Evolutionary conservation across 2,329 filamentous ascomycete genomes (phyloP).

Genomic region (Claviceps maximensis): DNA sequence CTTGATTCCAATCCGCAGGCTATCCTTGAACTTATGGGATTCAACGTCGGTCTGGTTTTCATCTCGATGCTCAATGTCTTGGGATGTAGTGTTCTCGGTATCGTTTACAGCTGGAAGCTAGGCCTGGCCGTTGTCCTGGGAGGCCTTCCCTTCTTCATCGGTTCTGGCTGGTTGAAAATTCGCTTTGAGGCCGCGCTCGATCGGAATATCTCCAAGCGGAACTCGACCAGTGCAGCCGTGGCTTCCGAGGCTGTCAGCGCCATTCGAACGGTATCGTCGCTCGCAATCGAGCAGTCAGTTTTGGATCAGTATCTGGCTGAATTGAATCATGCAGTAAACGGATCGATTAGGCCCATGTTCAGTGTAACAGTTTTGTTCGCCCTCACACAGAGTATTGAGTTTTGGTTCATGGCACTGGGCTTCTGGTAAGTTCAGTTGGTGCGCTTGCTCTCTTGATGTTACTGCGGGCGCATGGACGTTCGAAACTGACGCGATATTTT

Average conservation of each 20-base stretch:
- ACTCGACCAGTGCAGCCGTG: conserved; percentile 25
- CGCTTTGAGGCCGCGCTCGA: conserved; percentile 28
- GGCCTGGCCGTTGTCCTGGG: conserved; percentile 34
- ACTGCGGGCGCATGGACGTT: too few relatives aligned
- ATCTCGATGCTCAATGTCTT: conserved; percentile 24
- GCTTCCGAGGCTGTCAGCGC: conserved; percentile 29
- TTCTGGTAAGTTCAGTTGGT: conserved; percentile 20
- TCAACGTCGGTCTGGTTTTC: conserved; percentile 27
- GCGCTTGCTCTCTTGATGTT: too few relatives aligned
- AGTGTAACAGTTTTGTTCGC: conserved; percentile 24
- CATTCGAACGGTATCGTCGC: conserved; percentile 27
- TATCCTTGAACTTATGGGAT: conserved; percentile 29
- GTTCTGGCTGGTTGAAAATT: conserved; percentile 25
- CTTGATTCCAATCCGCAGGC: conserved; percentile 25
- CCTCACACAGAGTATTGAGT: conserved; percentile 24
- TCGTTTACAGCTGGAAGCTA: conserved; percentile 34
- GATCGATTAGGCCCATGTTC: conserved; percentile 19
- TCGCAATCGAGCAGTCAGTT: conserved; percentile 26
- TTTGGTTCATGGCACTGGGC: conserved; percentile 22
- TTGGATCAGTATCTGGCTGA: conserved; percentile 18
- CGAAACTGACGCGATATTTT: not conserved
- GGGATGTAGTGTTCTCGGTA: conserved; percentile 26
- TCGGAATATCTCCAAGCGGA: conserved; percentile 19
- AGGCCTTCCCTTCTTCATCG: conserved; percentile 23
- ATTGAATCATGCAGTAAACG: conserved; percentile 14